Evolutionary conservation across 305 asterid species (phyloP).

Genomic region (Fraxinus baroniana): DNA sequence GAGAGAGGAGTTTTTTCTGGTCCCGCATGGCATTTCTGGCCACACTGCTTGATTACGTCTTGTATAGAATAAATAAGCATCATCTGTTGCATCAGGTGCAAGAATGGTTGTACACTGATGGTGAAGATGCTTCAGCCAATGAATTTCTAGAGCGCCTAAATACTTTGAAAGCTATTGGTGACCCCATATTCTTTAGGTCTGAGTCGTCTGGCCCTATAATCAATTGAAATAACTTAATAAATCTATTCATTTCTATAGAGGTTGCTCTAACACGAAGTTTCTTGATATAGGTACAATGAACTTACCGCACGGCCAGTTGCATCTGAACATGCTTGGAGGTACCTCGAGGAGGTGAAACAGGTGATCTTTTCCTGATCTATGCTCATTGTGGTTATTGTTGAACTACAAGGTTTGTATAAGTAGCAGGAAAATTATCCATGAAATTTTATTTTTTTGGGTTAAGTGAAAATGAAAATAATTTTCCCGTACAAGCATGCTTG

Average conservation of each 20-base stretch:
- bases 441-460: neutral
- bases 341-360: slow-evolving; percentile 69
- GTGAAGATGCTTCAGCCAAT: slow-evolving; percentile 94
- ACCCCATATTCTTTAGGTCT: slow-evolving; percentile 91
- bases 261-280: slow-evolving; percentile 20
- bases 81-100: slow-evolving; percentile 60
- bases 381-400: neutral
- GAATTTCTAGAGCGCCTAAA: slow-evolving; percentile 81
- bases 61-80: neutral
- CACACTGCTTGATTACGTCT: slow-evolving; percentile 21
- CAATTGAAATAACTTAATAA: slow-evolving; percentile 20
- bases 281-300: slow-evolving; percentile 62
- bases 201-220: slow-evolving; percentile 22
- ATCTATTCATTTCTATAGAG: slow-evolving; percentile 6
- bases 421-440: neutral
- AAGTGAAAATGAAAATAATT: neutral
- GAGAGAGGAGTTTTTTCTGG: neutral
- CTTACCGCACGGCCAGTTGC: slow-evolving; percentile 92
- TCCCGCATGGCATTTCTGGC: neutral
- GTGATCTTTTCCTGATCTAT: slow-evolving; percentile 31
- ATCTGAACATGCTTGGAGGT: slow-evolving; percentile 60
- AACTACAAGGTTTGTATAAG: neutral
- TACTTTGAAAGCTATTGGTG: slow-evolving; percentile 83
- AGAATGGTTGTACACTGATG: slow-evolving; percentile 97
- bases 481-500: neutral